Conservation (phyloP, 306 rosid species). For the Pyrus bretschneideri region DNA sequence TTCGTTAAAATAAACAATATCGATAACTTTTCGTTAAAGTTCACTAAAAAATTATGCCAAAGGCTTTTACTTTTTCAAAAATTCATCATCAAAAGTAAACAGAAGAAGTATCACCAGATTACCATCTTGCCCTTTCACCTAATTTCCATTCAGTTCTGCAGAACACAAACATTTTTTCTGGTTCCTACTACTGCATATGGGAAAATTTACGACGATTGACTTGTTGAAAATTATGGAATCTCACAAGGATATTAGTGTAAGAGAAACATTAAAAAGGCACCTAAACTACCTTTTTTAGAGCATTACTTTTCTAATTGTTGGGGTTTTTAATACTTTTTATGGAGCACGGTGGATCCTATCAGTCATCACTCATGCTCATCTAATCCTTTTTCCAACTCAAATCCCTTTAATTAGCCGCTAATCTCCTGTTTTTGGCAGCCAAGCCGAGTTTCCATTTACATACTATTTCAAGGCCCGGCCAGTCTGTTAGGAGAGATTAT, state of each 20-base stretch:
- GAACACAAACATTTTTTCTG: background rate
- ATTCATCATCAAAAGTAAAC: conserved; percentile 29
- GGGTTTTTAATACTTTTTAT: conserved; percentile 22
- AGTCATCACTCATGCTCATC: conserved; percentile 25
- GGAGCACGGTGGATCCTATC: conserved; percentile 49
- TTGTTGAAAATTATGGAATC: background rate
- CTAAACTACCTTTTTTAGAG: conserved; percentile 30
- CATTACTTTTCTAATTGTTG: conserved; percentile 38
- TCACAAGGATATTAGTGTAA: conserved; percentile 21
- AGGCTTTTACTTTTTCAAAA: conserved; percentile 22
- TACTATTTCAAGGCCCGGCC: conserved; percentile 9
- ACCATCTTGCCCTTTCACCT: conserved; percentile 13
- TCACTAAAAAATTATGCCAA: background rate
- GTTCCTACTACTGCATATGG: background rate
- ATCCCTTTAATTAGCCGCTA: conserved; percentile 33
- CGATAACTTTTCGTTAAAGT: no score
- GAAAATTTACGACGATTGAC: background rate
- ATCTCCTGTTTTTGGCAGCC: conserved; percentile 19
- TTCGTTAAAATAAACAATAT: no score
- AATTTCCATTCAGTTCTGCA: background rate
- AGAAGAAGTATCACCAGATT: conserved; percentile 16
- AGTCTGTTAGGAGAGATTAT: background rate
- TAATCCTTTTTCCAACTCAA: conserved; percentile 33
- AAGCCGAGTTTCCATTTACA: conserved; percentile 23
- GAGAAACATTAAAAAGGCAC: conserved; percentile 17